These are phyloP conservation scores for Theobroma grandiflorum DNA, from an alignment of 441 rosid genomes.

Conservation along the genomic window DNA sequence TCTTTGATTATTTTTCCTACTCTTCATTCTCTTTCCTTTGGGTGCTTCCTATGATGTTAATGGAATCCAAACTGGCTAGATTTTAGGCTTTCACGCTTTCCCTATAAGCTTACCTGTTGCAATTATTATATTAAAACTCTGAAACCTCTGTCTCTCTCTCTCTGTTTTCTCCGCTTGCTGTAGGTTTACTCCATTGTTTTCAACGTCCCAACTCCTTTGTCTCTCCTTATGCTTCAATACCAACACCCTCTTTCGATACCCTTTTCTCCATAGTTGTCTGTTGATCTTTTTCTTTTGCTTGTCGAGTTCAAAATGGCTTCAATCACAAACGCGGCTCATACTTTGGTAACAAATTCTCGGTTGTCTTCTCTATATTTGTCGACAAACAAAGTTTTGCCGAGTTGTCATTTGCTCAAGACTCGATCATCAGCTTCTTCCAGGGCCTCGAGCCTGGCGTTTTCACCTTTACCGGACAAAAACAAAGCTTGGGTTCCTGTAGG, in stretches of 20 bases:
- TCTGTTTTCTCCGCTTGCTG: slow-evolving; percentile 26
- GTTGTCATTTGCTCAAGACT: slow-evolving; percentile 19
- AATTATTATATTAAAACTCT: neutral
- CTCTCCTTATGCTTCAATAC: neutral
- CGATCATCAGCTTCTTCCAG: slow-evolving; percentile 28
- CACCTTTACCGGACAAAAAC: slow-evolving; percentile 33
- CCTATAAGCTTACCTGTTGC: neutral
- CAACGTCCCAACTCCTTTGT: slow-evolving; percentile 16
- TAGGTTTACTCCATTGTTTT: slow-evolving; percentile 8
- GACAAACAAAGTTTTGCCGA: slow-evolving; percentile 24
- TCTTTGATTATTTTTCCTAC: neutral
- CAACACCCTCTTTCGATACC: neutral
- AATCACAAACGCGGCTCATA: slow-evolving; percentile 22
- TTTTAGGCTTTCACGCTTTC: neutral
- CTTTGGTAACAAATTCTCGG: slow-evolving; percentile 32
- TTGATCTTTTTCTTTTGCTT: neutral
- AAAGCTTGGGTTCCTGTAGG: slow-evolving; percentile 17
- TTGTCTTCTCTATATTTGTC: slow-evolving; percentile 47
- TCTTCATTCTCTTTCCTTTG: neutral
- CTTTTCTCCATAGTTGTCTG: neutral
- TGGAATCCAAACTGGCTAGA: neutral
- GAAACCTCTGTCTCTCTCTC: neutral
- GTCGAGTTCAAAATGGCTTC: slow-evolving; percentile 39
- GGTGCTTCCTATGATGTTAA: neutral
- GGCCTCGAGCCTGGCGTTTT: slow-evolving; percentile 32